Percentiles rank a stretch among this genome's conserved stretches.
phyloP scores from a whole-genome alignment of 164 flowering plant genomes.

The Malania oleifera region DNA sequence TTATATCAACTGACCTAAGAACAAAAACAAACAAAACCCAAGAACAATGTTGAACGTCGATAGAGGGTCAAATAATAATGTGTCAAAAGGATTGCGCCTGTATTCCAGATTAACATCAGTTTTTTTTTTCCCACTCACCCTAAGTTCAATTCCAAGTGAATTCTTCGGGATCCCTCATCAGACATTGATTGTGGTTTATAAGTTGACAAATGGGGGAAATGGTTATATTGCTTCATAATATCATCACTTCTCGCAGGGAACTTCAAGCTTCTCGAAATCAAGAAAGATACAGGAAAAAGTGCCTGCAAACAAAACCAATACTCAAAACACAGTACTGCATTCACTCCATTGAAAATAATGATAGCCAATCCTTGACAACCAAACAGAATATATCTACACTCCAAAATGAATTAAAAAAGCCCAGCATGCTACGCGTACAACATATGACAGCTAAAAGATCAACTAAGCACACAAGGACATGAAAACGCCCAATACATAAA shows the following conservation, averaged over 20 bases:
- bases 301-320: constrained; percentile 47
- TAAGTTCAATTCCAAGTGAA: constrained; percentile 66
- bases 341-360: neutral
- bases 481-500: too few species aligned
- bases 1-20: too few species aligned
- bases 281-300: constrained; percentile 59
- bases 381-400: too few species aligned
- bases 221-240: constrained; percentile 40
- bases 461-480: too few species aligned
- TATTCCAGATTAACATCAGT: too few species aligned
- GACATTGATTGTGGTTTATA: constrained; percentile 33
- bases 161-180: constrained; percentile 47
- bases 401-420: too few species aligned
- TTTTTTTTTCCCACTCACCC: constrained; percentile 47
- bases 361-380: neutral
- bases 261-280: constrained; percentile 73
- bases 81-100: too few species aligned
- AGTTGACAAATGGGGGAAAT: constrained; percentile 50
- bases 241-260: constrained; percentile 54
- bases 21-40: too few species aligned
- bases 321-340: neutral
- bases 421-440: too few species aligned
- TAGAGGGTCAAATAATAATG: too few species aligned
- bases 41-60: too few species aligned
- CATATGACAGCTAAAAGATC: too few species aligned